phyloP scores from a whole-genome alignment of 192 early-diverging fungal species.

The Gonapodya prolifera region DNA sequence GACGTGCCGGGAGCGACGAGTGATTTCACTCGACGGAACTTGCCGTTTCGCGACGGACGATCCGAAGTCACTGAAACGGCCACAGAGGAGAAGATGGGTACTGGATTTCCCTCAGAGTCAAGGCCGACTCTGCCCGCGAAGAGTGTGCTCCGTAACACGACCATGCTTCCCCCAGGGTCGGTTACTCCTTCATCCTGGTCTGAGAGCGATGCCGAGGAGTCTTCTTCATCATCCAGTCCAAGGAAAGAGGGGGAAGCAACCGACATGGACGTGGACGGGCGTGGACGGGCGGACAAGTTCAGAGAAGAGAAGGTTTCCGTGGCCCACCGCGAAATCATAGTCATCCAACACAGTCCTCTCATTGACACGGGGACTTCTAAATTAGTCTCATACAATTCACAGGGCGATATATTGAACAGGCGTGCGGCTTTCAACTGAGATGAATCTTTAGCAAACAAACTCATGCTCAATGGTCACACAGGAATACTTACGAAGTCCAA shows the following conservation, averaged over 20 bases:
- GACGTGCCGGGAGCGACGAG: too few relatives aligned
- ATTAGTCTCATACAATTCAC: too few relatives aligned
- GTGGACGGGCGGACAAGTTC: too few relatives aligned
- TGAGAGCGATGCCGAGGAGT: not conserved
- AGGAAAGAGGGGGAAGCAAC: not conserved
- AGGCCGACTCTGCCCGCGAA: not conserved
- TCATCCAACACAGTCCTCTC: too few relatives aligned
- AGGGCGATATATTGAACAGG: not conserved
- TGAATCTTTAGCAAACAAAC: too few relatives aligned
- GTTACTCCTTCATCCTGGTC: not conserved
- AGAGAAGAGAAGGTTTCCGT: too few relatives aligned
- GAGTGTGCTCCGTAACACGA: not conserved
- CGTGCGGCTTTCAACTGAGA: not conserved
- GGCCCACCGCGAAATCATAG: too few relatives aligned
- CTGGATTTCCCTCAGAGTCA: not conserved
- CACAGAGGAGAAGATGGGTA: not conserved
- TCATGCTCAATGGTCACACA: too few relatives aligned
- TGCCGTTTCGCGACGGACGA: too few relatives aligned
- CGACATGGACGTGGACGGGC: too few relatives aligned
- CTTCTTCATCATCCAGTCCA: not conserved
- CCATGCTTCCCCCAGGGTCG: not conserved
- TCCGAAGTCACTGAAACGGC: not conserved
- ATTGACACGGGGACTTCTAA: too few relatives aligned
- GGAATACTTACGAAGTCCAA: not conserved
- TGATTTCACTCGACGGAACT: too few relatives aligned